Conservation (phyloP, 306 rosid genomes). For the Spatholobus suberectus region DNA sequence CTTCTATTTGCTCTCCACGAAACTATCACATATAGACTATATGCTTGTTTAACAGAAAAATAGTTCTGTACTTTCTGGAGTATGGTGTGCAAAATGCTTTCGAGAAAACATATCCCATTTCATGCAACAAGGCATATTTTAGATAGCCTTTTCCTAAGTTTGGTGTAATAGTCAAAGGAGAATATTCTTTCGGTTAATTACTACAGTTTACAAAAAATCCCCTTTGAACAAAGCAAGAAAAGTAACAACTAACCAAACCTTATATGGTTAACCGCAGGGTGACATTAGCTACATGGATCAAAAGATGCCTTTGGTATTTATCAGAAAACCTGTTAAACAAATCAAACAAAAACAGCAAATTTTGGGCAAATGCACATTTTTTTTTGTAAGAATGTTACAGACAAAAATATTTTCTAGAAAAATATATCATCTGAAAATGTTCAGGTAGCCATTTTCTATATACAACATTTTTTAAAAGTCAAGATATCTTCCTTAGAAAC, state of each 20-base stretch:
- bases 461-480: no score
- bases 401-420: not conserved
- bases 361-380: no score
- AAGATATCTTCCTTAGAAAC: not conserved
- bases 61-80: not conserved
- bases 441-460: not conserved
- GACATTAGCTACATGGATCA: no score
- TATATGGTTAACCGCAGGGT: no score
- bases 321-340: no score
- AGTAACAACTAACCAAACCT: no score
- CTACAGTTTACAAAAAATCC: not conserved
- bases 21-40: no score
- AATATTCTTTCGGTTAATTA: not conserved
- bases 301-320: no score
- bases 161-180: not conserved
- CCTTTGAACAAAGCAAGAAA: conserved; percentile 16
- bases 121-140: not conserved
- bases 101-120: not conserved
- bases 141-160: not conserved
- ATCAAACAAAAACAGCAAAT: no score
- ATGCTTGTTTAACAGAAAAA: not conserved
- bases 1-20: no score
- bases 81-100: not conserved
- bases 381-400: not conserved
- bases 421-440: not conserved